Percentiles rank a stretch among this genome's conserved stretches.
phyloP scores from a whole-genome alignment of 2,329 filamentous ascomycete genomes.

The Diaporthe citrichinensis region DNA sequence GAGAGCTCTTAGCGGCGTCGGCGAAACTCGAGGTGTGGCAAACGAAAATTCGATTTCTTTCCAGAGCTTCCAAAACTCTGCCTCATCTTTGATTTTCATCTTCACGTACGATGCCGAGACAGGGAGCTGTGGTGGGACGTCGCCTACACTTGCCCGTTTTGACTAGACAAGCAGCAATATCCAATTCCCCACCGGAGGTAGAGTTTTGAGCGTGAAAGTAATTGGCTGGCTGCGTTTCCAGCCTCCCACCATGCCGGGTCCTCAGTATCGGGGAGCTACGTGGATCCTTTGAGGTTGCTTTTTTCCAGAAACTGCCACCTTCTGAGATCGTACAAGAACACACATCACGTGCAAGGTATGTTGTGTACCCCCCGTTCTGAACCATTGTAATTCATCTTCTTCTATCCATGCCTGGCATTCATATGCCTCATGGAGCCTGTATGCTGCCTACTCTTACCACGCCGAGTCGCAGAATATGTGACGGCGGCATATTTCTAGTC shows the following conservation, averaged over 20 bases:
- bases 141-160: background rate
- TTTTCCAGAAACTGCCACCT: background rate
- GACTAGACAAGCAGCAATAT: background rate
- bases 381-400: background rate
- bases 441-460: background rate
- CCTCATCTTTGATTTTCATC: background rate
- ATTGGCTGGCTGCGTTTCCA: background rate
- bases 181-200: background rate
- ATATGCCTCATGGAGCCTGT: background rate
- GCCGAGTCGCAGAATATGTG: background rate
- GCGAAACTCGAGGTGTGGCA: background rate
- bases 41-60: background rate
- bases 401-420: background rate
- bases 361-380: background rate
- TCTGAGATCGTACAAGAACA: no score
- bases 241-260: background rate
- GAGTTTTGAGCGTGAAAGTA: background rate
- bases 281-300: background rate
- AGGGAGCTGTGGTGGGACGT: background rate
- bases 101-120: background rate
- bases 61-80: background rate
- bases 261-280: background rate
- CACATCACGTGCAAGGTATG: rapidly evolving
- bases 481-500: background rate
- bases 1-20: background rate